Evolutionary conservation across 305 asterid genomes (phyloP), one percentile per base, ranked within the genome.

Genomic region (Rubia tinctorum): DNA sequence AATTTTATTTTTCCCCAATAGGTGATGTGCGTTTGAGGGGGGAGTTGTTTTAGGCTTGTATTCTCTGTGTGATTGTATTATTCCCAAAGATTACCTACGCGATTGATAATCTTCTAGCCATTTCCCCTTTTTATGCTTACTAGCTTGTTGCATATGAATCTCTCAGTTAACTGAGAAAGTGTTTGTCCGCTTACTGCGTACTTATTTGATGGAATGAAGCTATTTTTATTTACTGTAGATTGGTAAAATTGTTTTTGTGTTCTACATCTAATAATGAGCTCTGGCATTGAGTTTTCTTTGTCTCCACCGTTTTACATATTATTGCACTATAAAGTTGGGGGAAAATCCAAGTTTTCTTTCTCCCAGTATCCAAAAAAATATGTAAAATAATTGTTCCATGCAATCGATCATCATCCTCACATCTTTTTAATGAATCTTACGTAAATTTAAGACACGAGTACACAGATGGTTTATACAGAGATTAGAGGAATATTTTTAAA

Each of bases 21-120:
- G 39, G 4, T 34, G 4, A 34, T 34, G 39, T 53, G 25, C 11
- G 23, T 18, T 53, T 18, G 60, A 18, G 60, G 15, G 15, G 6
- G 23, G 60, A 53, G 60, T 53, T 10, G 39, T 43, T 53, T 53
- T 53, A 17, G 73, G 43, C 55, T 44, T 59, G 55, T 71, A 62
- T 17, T 10, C 18, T 39, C 49, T 18, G 49, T 7, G 59, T 3
- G 12, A 43, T 53, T 66, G 70, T 66, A 66, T 18, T 9, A n/a
- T 62, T 22, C 14, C 13, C 39, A 63, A 11, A 44, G 53, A 43
- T 17, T 2, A 13, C 44, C 34, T 60, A 39, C 37, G 25, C 61
- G 25, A 42, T n/a, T 65, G 68, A 12, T 63, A 34, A n/a, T 23
- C 58, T n/a, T 63, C 9, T 8, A 12, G 55, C n/a, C 15, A 27